Conservation (phyloP, 176 grass and related monocot genomes). For the Oryza coarctata region DNA sequence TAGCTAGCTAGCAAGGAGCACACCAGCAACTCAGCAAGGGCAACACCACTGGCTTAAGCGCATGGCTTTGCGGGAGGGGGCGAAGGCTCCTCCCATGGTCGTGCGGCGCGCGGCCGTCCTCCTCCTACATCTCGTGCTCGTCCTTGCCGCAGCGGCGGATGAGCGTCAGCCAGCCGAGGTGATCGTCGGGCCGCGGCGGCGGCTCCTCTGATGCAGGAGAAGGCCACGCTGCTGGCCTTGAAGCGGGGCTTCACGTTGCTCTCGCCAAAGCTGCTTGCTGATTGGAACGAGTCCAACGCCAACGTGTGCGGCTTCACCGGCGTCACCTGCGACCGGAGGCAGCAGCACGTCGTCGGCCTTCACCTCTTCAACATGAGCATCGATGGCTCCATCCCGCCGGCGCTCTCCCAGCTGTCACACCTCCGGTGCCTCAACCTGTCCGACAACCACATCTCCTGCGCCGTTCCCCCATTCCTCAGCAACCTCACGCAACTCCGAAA, state of each 20-base stretch:
- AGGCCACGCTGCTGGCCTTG: conserved; percentile 58
- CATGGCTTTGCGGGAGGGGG: conserved; percentile 15
- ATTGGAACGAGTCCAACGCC: conserved; percentile 72
- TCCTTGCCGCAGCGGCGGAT: not conserved
- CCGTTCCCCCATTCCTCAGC: conserved; percentile 16
- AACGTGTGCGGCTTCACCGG: conserved; percentile 61
- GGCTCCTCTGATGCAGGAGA: conserved; percentile 46
- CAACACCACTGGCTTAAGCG: not conserved
- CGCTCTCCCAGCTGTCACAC: conserved; percentile 44
- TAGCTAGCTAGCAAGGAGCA: not conserved
- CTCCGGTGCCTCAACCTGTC: conserved; percentile 54
- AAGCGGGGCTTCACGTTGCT: conserved; percentile 40
- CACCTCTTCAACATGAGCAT: conserved; percentile 25
- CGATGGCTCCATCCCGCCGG: conserved; percentile 24
- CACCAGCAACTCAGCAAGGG: not conserved
- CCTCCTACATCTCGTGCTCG: conserved; percentile 34
- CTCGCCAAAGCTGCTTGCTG: conserved; percentile 27
- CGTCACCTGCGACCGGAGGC: conserved; percentile 52
- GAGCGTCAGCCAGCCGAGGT: not conserved
- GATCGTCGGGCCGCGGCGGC: not conserved
- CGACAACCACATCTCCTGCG: conserved; percentile 39
- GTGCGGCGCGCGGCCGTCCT: conserved; percentile 18
- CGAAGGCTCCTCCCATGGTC: conserved; percentile 42
- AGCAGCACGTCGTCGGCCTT: conserved; percentile 46
- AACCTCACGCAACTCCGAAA: conserved; percentile 48